Conservation (phyloP, 176 grass and related monocot species). For the Echinochloa phyllopogon region DNA sequence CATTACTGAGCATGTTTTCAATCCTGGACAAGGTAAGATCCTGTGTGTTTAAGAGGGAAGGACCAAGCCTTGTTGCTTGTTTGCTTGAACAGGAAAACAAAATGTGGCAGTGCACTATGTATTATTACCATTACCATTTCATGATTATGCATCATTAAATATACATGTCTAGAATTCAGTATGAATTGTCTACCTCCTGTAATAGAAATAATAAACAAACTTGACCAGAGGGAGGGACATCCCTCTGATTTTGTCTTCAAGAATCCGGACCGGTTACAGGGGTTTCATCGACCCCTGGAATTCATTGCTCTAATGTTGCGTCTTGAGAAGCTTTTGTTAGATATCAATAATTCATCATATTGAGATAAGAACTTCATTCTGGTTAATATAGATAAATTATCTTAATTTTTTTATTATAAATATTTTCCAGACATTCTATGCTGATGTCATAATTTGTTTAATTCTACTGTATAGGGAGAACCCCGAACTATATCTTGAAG, state of each 20-base stretch:
- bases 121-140: not conserved
- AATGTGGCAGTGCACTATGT: constrained; percentile 2
- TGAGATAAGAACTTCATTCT: not conserved
- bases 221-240: too few relatives aligned
- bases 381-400: constrained; percentile 18
- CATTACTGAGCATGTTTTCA: constrained; percentile 13
- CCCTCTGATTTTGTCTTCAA: too few relatives aligned
- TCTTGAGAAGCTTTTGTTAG: too few relatives aligned
- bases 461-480: constrained; percentile 69
- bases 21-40: not conserved
- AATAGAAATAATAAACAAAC: not conserved
- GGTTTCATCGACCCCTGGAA: too few relatives aligned
- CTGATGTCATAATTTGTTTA: constrained; percentile 39
- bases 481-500: constrained; percentile 92
- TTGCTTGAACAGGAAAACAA: constrained; percentile 12
- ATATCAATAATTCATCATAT: not conserved
- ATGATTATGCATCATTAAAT: not conserved
- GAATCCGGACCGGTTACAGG: too few relatives aligned
- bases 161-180: not conserved
- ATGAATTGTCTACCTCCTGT: constrained; percentile 6
- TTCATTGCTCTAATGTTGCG: too few relatives aligned
- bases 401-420: constrained; percentile 15
- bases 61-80: not conserved
- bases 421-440: constrained; percentile 10
- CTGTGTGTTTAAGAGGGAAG: constrained; percentile 7